These are phyloP conservation scores for Albophoma yamanashiensis DNA, from an alignment of 2,329 filamentous ascomycete genomes.

Conservation along the genomic window DNA sequence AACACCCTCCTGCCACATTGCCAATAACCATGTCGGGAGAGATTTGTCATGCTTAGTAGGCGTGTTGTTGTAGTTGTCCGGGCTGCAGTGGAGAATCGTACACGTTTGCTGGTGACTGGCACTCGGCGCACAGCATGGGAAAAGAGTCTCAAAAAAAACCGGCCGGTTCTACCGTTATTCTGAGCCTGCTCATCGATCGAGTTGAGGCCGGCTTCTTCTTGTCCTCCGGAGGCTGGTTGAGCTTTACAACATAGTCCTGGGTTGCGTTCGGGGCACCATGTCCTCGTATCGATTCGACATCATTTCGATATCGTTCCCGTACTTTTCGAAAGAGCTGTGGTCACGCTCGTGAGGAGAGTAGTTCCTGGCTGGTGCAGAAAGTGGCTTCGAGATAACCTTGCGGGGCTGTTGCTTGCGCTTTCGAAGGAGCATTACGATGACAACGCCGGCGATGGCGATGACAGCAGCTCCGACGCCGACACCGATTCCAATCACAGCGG, in stretches of 20 bases:
- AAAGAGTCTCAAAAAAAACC: background rate
- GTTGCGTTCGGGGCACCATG: conserved; percentile 41
- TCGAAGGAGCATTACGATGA: conserved; percentile 25
- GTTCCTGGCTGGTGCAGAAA: conserved; percentile 31
- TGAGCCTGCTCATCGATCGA: background rate
- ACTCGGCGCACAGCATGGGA: background rate
- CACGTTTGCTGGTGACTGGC: background rate
- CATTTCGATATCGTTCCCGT: conserved; percentile 35
- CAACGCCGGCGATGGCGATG: conserved; percentile 26
- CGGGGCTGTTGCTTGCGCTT: conserved; percentile 13
- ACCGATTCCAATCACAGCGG: conserved; percentile 38
- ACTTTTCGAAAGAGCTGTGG: conserved; percentile 24
- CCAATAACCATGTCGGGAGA: background rate
- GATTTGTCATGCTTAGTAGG: background rate
- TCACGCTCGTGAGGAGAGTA: conserved; percentile 21
- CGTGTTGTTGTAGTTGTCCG: background rate
- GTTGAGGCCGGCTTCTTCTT: background rate
- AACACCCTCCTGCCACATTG: background rate
- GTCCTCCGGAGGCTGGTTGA: background rate
- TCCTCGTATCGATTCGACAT: conserved; percentile 46
- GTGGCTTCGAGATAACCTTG: conserved; percentile 33
- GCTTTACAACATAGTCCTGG: conserved; percentile 30
- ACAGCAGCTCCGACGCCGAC: conserved; percentile 32
- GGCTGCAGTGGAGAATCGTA: too few relatives aligned
- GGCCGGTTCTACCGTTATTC: background rate